Evolutionary conservation across 257 asterid genomes (phyloP), one percentile per base, ranked within the genome.

Genomic region (Striga asiatica): DNA sequence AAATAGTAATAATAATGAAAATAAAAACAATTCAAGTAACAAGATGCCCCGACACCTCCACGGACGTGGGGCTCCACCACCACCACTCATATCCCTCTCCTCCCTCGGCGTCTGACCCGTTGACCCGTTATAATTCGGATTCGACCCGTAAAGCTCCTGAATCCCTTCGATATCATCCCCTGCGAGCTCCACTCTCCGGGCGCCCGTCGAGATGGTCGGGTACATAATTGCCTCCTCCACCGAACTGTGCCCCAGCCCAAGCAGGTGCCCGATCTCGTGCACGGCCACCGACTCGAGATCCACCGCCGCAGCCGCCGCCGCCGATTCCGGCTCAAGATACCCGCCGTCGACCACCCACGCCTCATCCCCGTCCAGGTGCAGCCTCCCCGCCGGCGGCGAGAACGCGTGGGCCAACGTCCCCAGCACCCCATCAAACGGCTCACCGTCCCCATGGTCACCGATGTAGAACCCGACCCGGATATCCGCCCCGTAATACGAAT

Each of bases 251-350:
- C 97, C 95, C 74, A 89, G 60, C 60, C 97, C 97, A 50, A 89
- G 81, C 16, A 89, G 19, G 43, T 89, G 97, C 63, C 97, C 97
- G 60, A 89, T 89, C 43, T 89, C 97, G 18, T 89, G 97, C 20
- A 85, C 93, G 61, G 94, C 97, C 3, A 89, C 97, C 10, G 95
- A 85, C 50, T 89, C 97, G 70, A 89, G 56, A 71, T 89, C 97
- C 54, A 89, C 87, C 0, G 83, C 88, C 2, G 94, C n/a, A n/a
- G n/a, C 59, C 6, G 32, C 1, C 38, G 76, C 69, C 37, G 85
- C 29, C 6, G 74, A 72, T 19, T 32, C 65, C 4, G n/a, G n/a
- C n/a, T n/a, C n/a, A n/a, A 66, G 0, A 12, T 69, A 78, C 3
- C 64, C 46, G 3, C 94, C 96, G 66, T 85, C 81, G 5, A 81